These are phyloP conservation scores for Thelonectria blattea DNA, from an alignment of 2,329 filamentous ascomycete genomes.

Conservation along the genomic window DNA sequence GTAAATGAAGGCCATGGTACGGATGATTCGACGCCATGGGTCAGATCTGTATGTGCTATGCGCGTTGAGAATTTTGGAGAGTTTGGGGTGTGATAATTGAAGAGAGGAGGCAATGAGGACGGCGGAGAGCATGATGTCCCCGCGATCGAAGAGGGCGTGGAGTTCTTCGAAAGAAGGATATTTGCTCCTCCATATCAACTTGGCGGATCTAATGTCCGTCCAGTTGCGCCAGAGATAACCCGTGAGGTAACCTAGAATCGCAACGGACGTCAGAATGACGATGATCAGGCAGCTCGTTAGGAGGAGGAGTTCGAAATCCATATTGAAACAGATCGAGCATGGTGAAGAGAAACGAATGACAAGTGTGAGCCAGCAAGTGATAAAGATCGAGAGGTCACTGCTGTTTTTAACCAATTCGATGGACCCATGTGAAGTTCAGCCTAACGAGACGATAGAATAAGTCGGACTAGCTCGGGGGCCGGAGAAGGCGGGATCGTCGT, in stretches of 20 bases:
- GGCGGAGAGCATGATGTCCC: slow-evolving; percentile 11
- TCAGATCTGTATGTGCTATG: slow-evolving; percentile 15
- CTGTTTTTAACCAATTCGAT: neutral
- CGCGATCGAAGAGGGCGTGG: slow-evolving; percentile 12
- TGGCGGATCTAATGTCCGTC: neutral
- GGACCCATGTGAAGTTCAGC: neutral
- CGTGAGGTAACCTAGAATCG: neutral
- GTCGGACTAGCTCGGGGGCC: neutral
- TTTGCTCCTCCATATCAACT: slow-evolving; percentile 7
- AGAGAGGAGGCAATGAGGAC: slow-evolving; percentile 9
- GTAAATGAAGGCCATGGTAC: slow-evolving; percentile 11
- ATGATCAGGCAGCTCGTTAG: slow-evolving; percentile 55
- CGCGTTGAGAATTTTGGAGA: slow-evolving; percentile 3
- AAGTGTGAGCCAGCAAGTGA: no score
- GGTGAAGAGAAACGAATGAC: neutral
- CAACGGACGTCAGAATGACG: neutral
- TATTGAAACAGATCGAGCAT: slow-evolving; percentile 56
- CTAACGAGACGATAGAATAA: neutral
- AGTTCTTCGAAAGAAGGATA: slow-evolving; percentile 12
- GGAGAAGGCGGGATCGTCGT: neutral
- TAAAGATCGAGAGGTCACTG: neutral
- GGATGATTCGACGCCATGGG: slow-evolving; percentile 11
- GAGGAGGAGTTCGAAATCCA: slow-evolving; percentile 69
- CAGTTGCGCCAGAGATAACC: neutral
- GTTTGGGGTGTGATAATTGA: slow-evolving; percentile 9